A percentile compares a stretch with the other conserved stretches of the same genome.
These are phyloP conservation scores for Solanum appendiculatum DNA, from an alignment of 257 asterid genomes.

Conservation along the genomic window DNA sequence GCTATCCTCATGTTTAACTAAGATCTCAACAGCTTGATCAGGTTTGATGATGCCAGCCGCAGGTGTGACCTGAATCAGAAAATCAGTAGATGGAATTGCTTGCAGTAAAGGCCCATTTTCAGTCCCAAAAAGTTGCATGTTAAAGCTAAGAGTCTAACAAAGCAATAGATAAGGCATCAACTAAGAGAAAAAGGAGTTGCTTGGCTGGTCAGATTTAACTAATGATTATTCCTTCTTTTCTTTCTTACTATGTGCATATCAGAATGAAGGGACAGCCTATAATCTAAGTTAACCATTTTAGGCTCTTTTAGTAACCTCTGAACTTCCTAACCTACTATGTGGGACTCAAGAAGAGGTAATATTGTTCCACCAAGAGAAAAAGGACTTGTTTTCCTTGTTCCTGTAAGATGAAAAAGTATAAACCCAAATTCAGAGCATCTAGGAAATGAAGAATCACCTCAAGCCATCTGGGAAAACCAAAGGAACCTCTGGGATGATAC, in stretches of 20 bases:
- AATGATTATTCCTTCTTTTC: not conserved
- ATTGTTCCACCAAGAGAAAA: not conserved
- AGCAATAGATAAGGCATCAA: not conserved
- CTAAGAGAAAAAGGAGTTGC: not conserved
- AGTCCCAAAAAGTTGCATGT: not conserved
- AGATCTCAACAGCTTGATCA: conserved; percentile 46
- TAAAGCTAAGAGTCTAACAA: not conserved
- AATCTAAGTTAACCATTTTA: not conserved
- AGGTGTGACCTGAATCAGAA: conserved; percentile 50
- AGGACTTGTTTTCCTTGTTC: not conserved
- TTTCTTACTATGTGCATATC: not conserved
- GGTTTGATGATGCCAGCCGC: conserved; percentile 60
- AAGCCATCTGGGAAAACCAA: conserved; percentile 90
- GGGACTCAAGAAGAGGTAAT: not conserved
- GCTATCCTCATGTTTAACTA: conserved; percentile 56
- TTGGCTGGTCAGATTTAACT: not conserved
- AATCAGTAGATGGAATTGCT: not conserved
- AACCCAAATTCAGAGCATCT: not conserved
- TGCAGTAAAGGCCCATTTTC: not conserved
- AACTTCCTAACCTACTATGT: not conserved
- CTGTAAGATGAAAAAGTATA: not conserved
- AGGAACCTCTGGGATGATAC: conserved; percentile 57
- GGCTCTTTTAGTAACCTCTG: not conserved
- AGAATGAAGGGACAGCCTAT: not conserved
- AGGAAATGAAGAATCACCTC: conserved; percentile 42